Evolutionary conservation across 805 yeast species (phyloP), one percentile per base, ranked within the genome.

Genomic region (Lachancea sp.): DNA sequence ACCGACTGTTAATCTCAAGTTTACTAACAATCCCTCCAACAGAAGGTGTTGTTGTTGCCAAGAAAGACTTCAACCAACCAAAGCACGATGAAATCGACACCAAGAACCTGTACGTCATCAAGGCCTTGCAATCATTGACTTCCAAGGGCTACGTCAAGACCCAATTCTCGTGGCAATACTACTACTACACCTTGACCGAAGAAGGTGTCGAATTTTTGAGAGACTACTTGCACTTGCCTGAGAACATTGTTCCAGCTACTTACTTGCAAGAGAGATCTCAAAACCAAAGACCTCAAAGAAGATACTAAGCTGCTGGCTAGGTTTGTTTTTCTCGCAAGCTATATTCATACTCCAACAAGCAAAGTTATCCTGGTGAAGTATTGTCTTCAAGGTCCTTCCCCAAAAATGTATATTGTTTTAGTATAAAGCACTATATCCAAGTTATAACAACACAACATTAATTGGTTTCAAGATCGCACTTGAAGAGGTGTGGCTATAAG

Each of bases 41-140:
- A 85, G 97, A 92, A 82, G 99, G 99, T 78, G 98, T 90, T 71
- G 86, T 87, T 71, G 97, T 92, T 66, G 98, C 99, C 70, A 86
- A 89, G 84, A 92, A 92, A 83, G 96, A 92, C 78, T 90, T 78
- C 80, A 78, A 83, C 83, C 95, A 83, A 75, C 83, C 92, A 70
- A 80, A 86, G 77, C 98, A 92, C 78, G 97, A 92, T 67, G 97
- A 87, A 68, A 85, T 92, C 70, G 95, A 84, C 75, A 84, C 96
- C 80, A 90, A 77, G 78, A 92, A 92, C 94, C 83, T 92, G 72
- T 92, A 72, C 70, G 98, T 77, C 65, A 87, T 92, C 81, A 92
- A 92, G 83, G 97, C 99, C 68, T 82, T 92, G 73, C 99, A 92
- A 78, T 90, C 97, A 54, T 86, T 92, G 73, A 87, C 95, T 68